Evolutionary conservation across 73 alveolate genomes (phyloP).

Genomic region (Paramecium caudatum): DNA sequence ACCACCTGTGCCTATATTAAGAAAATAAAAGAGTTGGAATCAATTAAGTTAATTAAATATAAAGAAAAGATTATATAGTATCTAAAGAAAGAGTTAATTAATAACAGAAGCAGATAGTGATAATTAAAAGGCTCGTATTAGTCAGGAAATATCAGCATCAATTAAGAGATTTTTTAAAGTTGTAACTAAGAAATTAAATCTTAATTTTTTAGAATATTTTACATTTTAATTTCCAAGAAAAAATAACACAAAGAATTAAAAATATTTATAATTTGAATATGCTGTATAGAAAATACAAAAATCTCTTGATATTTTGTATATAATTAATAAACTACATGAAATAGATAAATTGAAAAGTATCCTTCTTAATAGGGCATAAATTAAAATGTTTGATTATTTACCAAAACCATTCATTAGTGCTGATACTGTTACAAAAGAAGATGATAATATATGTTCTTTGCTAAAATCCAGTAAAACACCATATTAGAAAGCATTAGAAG

Average conservation of each 20-base stretch:
- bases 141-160: conserved; percentile 4
- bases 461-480: conserved; percentile 15
- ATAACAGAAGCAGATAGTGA: conserved; percentile 51
- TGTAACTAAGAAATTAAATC: not conserved
- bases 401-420: conserved; percentile 68
- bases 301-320: conserved; percentile 67
- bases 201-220: conserved; percentile 38
- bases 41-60: not conserved
- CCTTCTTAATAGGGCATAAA: conserved; percentile 10
- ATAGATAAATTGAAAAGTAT: conserved; percentile 64
- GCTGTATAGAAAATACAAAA: not conserved
- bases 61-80: conserved; percentile 4
- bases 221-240: conserved; percentile 26
- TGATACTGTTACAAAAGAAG: not conserved
- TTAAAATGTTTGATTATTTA: conserved; percentile 67
- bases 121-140: conserved; percentile 29
- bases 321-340: conserved; percentile 67
- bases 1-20: not conserved
- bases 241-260: not conserved
- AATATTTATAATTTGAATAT: conserved; percentile 13
- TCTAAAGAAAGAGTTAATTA: not conserved
- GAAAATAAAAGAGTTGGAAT: not conserved
- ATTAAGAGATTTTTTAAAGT: not conserved
- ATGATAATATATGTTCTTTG: not conserved
- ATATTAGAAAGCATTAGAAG: conserved; percentile 25